A percentile compares a stretch with the other conserved stretches of the same genome.
Evolutionary conservation across 495 filamentous ascomycete species (phyloP).

Genomic region (Cladorrhinum samala): DNA sequence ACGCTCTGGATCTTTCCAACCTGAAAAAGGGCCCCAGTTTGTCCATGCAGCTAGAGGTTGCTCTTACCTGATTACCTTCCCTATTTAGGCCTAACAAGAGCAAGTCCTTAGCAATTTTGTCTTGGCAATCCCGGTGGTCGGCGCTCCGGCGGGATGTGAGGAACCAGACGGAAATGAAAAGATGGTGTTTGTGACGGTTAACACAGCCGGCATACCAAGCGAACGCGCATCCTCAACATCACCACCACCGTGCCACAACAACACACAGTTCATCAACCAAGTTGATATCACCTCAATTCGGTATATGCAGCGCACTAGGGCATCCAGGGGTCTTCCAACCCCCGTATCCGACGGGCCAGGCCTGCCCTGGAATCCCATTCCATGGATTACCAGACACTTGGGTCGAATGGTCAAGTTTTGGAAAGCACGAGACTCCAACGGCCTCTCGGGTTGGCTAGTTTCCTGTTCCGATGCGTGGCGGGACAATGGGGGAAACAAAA

Average conservation of each 20-base stretch:
- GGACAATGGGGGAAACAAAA: too few relatives aligned
- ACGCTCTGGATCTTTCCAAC: too few relatives aligned
- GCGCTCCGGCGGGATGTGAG: neutral
- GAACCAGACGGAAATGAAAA: neutral
- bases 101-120: constrained; percentile 9
- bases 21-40: constrained; percentile 16
- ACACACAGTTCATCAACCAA: too few relatives aligned
- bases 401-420: neutral
- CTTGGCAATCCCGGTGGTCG: constrained; percentile 13
- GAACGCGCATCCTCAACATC: too few relatives aligned
- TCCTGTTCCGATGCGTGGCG: neutral
- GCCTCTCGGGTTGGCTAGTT: neutral
- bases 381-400: neutral
- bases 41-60: constrained; percentile 28
- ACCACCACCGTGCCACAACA: too few relatives aligned
- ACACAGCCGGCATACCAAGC: neutral
- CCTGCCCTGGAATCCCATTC: neutral
- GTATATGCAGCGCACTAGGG: too few relatives aligned
- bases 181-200: neutral
- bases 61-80: constrained; percentile 31
- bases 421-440: neutral
- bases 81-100: constrained; percentile 13
- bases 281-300: too few relatives aligned
- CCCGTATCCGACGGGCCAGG: neutral
- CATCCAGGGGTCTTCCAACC: too few relatives aligned